Evolutionary conservation across 352 stramenopile genomes (phyloP).

Genomic region (Phytophthora gonapodyides): DNA sequence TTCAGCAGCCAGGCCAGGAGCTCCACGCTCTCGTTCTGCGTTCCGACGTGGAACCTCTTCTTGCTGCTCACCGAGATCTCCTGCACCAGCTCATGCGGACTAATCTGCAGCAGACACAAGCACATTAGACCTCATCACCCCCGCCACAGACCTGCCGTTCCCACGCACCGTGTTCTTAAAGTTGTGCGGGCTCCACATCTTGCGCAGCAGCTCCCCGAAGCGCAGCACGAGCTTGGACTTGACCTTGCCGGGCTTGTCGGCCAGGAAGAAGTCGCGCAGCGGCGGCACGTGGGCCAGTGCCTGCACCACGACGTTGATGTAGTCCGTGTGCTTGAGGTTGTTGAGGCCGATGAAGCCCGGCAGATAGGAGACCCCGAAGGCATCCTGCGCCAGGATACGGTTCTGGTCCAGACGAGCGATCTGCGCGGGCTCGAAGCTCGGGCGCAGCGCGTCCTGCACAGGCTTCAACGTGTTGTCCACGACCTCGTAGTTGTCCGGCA

Average conservation of each 20-base stretch:
- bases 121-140: not conserved
- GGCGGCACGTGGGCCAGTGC: constrained; percentile 95
- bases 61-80: constrained; percentile 95
- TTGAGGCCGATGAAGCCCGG: constrained; percentile 98
- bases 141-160: not conserved
- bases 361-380: constrained; percentile 97
- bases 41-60: constrained; percentile 95
- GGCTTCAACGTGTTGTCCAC: constrained; percentile 95
- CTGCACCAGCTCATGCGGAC: constrained; percentile 97
- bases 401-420: constrained; percentile 93
- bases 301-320: constrained; percentile 97
- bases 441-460: constrained; percentile 94
- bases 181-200: constrained; percentile 98
- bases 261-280: constrained; percentile 97
- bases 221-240: constrained; percentile 88
- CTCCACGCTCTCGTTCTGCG: constrained; percentile 95
- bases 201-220: constrained; percentile 97
- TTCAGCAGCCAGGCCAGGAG: constrained; percentile 98
- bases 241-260: constrained; percentile 52
- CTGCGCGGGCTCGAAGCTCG: constrained; percentile 82
- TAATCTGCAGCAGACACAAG: constrained; percentile 59
- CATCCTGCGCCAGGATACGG: constrained; percentile 91
- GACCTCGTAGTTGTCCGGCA: constrained; percentile 99
- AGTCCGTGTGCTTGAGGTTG: constrained; percentile 98
- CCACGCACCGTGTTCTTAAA: constrained; percentile 97